phyloP scores from a whole-genome alignment of 192 early-diverging fungal species.

The Coemansia sp. region DNA sequence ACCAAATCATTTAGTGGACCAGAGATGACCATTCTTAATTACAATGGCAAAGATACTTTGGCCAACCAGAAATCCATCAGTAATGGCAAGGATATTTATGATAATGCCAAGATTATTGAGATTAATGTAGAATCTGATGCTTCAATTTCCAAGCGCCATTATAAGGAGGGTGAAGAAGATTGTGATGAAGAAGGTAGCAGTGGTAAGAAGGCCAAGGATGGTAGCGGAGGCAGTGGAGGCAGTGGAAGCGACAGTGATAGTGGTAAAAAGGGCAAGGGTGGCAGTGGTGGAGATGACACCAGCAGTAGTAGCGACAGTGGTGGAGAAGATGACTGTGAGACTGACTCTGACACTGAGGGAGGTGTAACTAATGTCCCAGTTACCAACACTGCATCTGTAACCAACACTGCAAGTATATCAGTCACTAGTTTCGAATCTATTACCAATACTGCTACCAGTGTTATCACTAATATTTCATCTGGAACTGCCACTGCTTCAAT shows the following conservation, averaged over 20 bases:
- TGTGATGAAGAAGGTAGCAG: background rate
- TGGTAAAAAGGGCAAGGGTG: constrained; percentile 1
- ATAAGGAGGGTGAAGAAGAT: background rate
- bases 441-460: background rate
- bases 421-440: too few relatives aligned
- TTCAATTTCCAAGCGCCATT: background rate
- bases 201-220: background rate
- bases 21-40: constrained; percentile 30
- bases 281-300: background rate
- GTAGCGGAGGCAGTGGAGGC: background rate
- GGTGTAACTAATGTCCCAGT: background rate
- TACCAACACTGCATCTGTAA: background rate
- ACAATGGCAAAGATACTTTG: background rate
- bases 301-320: background rate
- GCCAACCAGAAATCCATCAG: background rate
- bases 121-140: constrained; percentile 1
- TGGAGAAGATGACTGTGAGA: background rate
- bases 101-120: constrained; percentile 8
- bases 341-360: background rate
- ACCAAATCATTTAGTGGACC: constrained; percentile 23
- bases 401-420: background rate
- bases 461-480: background rate
- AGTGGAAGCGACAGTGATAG: background rate
- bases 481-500: background rate
- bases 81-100: constrained; percentile 1